Conservation (phyloP, 2,329 filamentous ascomycete species). For the Podosphaera fusca region DNA sequence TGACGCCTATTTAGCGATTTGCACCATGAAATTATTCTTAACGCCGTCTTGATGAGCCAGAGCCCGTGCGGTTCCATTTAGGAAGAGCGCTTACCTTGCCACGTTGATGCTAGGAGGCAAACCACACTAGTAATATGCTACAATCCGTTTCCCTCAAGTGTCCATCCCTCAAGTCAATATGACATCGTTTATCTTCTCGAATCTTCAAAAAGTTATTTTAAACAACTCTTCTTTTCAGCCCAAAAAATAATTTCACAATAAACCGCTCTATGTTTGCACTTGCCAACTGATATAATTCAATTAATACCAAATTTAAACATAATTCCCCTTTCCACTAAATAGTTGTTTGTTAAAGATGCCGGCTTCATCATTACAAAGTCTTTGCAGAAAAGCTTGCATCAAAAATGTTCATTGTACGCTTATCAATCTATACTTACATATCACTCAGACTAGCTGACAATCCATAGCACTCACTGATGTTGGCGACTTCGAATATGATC, state of each 20-base stretch:
- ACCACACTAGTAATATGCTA: neutral
- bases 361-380: conserved; percentile 26
- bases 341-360: conserved; percentile 16
- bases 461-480: conserved; percentile 39
- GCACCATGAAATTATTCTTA: neutral
- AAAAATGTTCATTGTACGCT: conserved; percentile 24
- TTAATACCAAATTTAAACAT: neutral
- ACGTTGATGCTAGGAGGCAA: neutral
- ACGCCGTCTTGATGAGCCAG: too few species aligned
- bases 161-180: neutral
- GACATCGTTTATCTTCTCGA: neutral
- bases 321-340: neutral
- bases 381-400: conserved; percentile 27
- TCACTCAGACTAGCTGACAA: conserved; percentile 2
- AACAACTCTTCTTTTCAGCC: neutral
- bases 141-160: neutral
- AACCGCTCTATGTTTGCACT: neutral
- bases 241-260: neutral
- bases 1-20: neutral
- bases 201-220: neutral
- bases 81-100: neutral
- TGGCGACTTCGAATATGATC: conserved; percentile 43
- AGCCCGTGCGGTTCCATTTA: neutral
- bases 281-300: neutral
- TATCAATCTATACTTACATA: neutral